phyloP scores from a whole-genome alignment of 352 stramenopile species.

The Thraustotheca clavata region DNA sequence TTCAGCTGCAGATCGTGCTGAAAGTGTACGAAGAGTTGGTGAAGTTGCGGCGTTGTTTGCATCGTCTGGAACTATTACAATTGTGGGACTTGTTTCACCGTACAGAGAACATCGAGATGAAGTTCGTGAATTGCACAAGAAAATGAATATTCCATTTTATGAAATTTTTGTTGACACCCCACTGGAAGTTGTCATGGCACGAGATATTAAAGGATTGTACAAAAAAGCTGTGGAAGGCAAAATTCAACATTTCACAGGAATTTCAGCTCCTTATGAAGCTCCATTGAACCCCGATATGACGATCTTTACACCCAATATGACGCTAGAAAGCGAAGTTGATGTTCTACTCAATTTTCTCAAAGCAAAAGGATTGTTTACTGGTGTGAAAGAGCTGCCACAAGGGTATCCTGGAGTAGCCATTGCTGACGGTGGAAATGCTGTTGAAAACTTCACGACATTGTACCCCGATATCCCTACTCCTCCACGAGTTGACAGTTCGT shows the following conservation, averaged over 20 bases:
- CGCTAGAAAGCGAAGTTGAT: slow-evolving; percentile 81
- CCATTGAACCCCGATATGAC: slow-evolving; percentile 92
- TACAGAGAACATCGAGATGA: slow-evolving; percentile 92
- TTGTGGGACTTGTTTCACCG: slow-evolving; percentile 95
- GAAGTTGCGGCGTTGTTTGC: slow-evolving; percentile 96
- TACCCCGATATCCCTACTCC: slow-evolving; percentile 41
- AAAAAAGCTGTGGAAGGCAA: slow-evolving; percentile 91
- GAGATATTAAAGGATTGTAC: slow-evolving; percentile 96
- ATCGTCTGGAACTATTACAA: slow-evolving; percentile 94
- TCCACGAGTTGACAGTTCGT: background rate
- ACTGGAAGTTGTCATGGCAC: slow-evolving; percentile 92
- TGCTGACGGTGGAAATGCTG: slow-evolving; percentile 82
- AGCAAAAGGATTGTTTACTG: slow-evolving; percentile 48
- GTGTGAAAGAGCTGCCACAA: slow-evolving; percentile 37
- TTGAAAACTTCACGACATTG: slow-evolving; percentile 42
- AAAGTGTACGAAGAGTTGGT: slow-evolving; percentile 94
- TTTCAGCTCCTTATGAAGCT: slow-evolving; percentile 97
- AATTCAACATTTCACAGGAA: slow-evolving; percentile 98
- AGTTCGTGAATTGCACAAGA: slow-evolving; percentile 86
- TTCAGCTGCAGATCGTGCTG: slow-evolving; percentile 90
- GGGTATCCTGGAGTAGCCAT: slow-evolving; percentile 71
- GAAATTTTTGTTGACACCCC: slow-evolving; percentile 98
- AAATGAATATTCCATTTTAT: slow-evolving; percentile 96
- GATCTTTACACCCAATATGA: slow-evolving; percentile 92
- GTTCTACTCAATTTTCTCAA: slow-evolving; percentile 54